A percentile compares a stretch with the other conserved stretches of the same genome.
Evolutionary conservation across 1,284 basidiomycete species (phyloP).

Genomic region (Pyrrhoderma noxium): DNA sequence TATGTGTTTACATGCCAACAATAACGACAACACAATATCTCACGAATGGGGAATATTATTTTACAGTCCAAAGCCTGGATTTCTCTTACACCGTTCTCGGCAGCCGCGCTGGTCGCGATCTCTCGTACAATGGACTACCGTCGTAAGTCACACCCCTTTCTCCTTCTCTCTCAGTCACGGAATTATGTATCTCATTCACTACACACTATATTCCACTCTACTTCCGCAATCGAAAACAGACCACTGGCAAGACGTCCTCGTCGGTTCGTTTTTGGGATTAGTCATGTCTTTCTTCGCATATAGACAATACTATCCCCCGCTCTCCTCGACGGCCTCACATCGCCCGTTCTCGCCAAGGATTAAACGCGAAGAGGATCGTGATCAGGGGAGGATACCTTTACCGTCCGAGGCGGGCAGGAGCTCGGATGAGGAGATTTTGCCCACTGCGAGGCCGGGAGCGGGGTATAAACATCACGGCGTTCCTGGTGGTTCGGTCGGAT

Average conservation of each 20-base stretch:
- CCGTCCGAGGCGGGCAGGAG: neutral
- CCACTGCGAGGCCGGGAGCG: constrained; percentile 3
- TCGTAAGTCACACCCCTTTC: constrained; percentile 41
- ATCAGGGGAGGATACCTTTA: neutral
- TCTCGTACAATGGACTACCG: constrained; percentile 88
- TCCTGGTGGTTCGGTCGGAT: neutral
- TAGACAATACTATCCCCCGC: constrained; percentile 71
- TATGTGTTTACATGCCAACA: too few species aligned
- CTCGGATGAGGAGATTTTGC: constrained; percentile 9
- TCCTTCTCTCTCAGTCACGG: neutral
- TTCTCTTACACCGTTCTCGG: constrained; percentile 68
- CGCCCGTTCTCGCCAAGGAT: constrained; percentile 72
- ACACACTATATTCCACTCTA: too few species aligned
- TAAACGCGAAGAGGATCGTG: constrained; percentile 1
- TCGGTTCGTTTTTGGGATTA: constrained; percentile 74
- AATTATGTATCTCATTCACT: too few species aligned
- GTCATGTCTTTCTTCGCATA: constrained; percentile 73
- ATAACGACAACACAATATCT: too few species aligned
- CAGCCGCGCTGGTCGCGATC: constrained; percentile 81
- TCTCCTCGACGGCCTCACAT: constrained; percentile 55
- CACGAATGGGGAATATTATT: neutral
- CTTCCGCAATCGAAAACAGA: too few species aligned
- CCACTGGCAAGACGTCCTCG: constrained; percentile 84
- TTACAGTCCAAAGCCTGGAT: constrained; percentile 79
- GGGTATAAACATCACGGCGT: neutral